Evolutionary conservation across 768 basidiomycete species (phyloP).

Genomic region (Pisolithus albus): DNA sequence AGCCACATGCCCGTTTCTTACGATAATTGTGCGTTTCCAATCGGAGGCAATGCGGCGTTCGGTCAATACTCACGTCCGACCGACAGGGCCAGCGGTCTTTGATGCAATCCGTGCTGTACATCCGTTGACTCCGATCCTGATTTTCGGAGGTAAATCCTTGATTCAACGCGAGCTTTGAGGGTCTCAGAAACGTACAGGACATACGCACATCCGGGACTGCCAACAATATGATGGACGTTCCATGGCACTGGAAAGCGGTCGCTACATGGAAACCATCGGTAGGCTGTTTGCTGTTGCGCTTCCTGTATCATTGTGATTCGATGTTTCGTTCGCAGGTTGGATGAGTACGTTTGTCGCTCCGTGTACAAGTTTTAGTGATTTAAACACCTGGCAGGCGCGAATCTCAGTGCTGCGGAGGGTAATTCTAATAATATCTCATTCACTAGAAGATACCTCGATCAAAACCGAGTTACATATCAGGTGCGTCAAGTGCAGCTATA

Average conservation of each 20-base stretch:
- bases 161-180: background rate
- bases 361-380: background rate
- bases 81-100: constrained; percentile 63
- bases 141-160: constrained; percentile 57
- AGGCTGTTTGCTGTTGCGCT: constrained; percentile 7
- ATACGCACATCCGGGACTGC: constrained; percentile 78
- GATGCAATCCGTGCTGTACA: constrained; percentile 69
- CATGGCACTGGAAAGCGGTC: constrained; percentile 75
- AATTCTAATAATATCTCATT: constrained; percentile 50
- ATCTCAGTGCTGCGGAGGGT: constrained; percentile 35
- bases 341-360: constrained; percentile 41
- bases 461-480: constrained; percentile 72
- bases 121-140: constrained; percentile 68
- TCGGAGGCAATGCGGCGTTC: background rate
- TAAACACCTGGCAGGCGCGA: constrained; percentile 32
- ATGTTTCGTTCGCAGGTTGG: constrained; percentile 36
- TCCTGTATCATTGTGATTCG: background rate
- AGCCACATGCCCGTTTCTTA: constrained; percentile 80
- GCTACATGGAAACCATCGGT: constrained; percentile 94
- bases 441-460: constrained; percentile 68
- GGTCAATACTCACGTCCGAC: background rate
- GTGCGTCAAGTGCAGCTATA: constrained; percentile 27
- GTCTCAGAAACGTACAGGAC: constrained; percentile 34
- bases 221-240: constrained; percentile 62
- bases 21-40: constrained; percentile 49